These are phyloP conservation scores for Picea sitchensis DNA, from an alignment of 75 land plant species.

Conservation along the genomic window DNA sequence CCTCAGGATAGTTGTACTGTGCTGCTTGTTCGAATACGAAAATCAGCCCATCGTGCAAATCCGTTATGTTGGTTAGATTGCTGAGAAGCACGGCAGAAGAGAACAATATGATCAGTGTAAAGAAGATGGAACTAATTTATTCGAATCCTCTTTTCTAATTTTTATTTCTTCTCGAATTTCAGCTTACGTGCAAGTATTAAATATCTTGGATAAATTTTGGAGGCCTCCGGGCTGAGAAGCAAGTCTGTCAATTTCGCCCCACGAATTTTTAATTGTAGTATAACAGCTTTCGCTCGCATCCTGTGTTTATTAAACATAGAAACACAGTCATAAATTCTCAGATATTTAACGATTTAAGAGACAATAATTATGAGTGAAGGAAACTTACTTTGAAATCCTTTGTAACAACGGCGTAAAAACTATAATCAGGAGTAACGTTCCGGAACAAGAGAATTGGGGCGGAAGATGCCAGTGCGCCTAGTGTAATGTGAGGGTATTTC, in stretches of 20 bases:
- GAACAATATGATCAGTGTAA: neutral
- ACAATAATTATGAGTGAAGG: neutral
- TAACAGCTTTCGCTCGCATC: constrained; percentile 51
- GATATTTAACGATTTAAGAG: too few relatives aligned
- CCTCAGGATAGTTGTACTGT: too few relatives aligned
- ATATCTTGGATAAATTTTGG: constrained; percentile 25
- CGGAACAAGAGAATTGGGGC: constrained; percentile 67
- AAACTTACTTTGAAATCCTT: constrained; percentile 46
- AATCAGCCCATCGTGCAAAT: too few relatives aligned
- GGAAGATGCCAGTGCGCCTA: constrained; percentile 71
- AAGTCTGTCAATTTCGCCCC: constrained; percentile 37
- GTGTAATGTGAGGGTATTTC: constrained; percentile 69
- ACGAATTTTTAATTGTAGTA: constrained; percentile 40
- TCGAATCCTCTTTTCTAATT: too few relatives aligned
- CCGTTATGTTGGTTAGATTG: too few relatives aligned
- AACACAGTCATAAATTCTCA: neutral
- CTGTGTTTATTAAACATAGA: constrained; percentile 9
- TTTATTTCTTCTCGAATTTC: too few relatives aligned
- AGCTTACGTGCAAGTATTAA: constrained; percentile 53
- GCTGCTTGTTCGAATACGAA: too few relatives aligned
- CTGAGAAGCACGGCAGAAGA: too few relatives aligned
- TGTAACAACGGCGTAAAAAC: constrained; percentile 36
- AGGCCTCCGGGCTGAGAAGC: constrained; percentile 36
- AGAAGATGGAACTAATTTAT: too few relatives aligned
- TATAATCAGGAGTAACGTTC: constrained; percentile 32